Base-by-base conservation (phyloP, 345 rosid species). In the Trapa incisa region DNA sequence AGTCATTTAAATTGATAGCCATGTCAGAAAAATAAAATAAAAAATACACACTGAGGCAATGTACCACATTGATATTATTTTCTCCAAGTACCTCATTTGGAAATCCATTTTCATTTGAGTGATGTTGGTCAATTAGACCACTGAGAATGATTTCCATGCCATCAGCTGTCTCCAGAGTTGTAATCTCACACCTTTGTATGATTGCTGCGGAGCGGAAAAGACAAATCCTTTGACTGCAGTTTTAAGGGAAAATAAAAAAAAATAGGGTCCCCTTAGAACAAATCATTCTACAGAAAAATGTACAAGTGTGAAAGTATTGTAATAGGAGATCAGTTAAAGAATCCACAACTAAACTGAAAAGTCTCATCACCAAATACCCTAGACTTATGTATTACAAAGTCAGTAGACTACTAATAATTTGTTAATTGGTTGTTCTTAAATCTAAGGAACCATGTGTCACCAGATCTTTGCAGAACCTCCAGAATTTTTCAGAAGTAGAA, bases 131-230 rank as follows among this genome's bases (percentile, higher is more conserved):
- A 15, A 50, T 50, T 3, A 79, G 17, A 64, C 87, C 82, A 47
- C 72, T 65, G 47, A 87, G 9, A 16, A 57, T 69, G 61, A 83
- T 78, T 66, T 79, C 77, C 70, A 78, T 70, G 69, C 87, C 86
- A 77, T 87, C 87, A 2, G 16, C 69, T 16, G 87, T 74, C 72
- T 80, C 81, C 48, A 83, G 75, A 60, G 78, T 80, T 65, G 80
- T 78, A 50, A 29, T 16, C 22, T 15, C 56, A 7, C 17, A 7
- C n/a, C 56, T 50, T 29, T 17, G 15, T 72, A 66, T 73, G 52
- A 84, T 77, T 63, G 80, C 67, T 38, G 87, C 75, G 13, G 89
- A 83, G 64, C 38, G 36, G 61, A 86, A 82, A 36, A 73, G 61
- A 69, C 85, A 79, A 5, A 63, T 36, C 53, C 83, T 84, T 62